Evolutionary conservation across 2,329 filamentous ascomycete genomes (phyloP), one percentile per base, ranked within the genome.

Genomic region (Fusarium illudens): DNA sequence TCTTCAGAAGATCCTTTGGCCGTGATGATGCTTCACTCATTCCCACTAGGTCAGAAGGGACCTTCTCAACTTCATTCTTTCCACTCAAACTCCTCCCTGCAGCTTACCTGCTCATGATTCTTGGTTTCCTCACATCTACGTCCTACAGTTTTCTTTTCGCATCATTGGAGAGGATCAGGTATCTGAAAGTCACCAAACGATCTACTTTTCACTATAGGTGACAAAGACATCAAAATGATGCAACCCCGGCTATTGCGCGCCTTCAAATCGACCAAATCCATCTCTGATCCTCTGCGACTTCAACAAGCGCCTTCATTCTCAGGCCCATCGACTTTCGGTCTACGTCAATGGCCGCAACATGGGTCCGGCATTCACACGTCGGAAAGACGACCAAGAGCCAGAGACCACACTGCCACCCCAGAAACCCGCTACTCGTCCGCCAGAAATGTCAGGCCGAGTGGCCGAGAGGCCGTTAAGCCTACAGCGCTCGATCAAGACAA

Each of bases 261-360:
- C 19, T 51, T 15, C 25, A 25, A 15, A 10, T 20, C 54, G 7
- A 19, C 8, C 3, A 13, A 2, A 13, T 8, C n/a, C n/a, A 20
- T n/a, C 20, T 9, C 19, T 19, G 9, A 15, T 30, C 33, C 7
- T 19, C 6, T 9, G 1, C 20, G 9, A 9, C n/a, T 12, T 20
- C 25, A 20, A 13, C 19, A 27, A 27, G 65, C 50, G 10, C 34
- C 44, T 34, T 8, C 9, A 11, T 66, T 68, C 25, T 49, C 51
- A 42, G 37, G 55, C 15, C 55, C 46, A 33, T 33, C 13, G 5
- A 37, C 10, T 12, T 19, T 46, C n/a, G 11, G 15, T 36, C 29
- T 69, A 36, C 65, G 60, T 12, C 65, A 68, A 39, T 62, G 65
- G 22, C 55, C 36, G 19, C 32, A 36, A 10, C 51, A 36, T 30